A percentile compares a stretch with the other conserved stretches of the same genome.
Evolutionary conservation across 2,329 filamentous ascomycete species (phyloP).

Genomic region (Xylaria sp.): DNA sequence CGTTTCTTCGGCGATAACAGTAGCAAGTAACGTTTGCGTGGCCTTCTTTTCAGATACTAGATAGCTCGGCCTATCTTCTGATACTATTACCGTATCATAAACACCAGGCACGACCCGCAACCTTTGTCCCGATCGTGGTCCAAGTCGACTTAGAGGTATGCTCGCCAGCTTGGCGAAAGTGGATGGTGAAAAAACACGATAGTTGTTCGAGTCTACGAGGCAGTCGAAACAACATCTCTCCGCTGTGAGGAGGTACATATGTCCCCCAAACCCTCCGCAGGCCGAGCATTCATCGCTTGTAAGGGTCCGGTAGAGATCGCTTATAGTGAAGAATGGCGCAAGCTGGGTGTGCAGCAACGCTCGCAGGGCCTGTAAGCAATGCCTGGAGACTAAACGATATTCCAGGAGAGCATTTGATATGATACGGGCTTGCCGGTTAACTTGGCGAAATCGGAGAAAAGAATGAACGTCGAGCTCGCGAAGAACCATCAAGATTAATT

Average conservation of each 20-base stretch:
- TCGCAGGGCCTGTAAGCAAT: constrained; percentile 40
- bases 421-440: no score
- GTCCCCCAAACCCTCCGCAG: constrained; percentile 34
- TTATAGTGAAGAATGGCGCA: constrained; percentile 38
- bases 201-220: constrained; percentile 33
- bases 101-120: constrained; percentile 37
- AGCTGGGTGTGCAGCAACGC: constrained; percentile 38
- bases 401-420: no score
- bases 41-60: constrained; percentile 30
- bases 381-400: constrained; percentile 23
- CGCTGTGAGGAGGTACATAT: constrained; percentile 40
- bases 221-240: constrained; percentile 41
- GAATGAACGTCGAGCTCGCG: no score
- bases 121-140: constrained; percentile 21
- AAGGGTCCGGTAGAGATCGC: constrained; percentile 38
- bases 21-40: constrained; percentile 13
- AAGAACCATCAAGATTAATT: no score
- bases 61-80: constrained; percentile 25
- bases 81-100: constrained; percentile 32
- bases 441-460: no score
- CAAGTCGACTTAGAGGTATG: constrained; percentile 31
- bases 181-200: constrained; percentile 35
- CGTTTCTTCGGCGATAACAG: constrained; percentile 5
- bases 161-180: constrained; percentile 34
- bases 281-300: constrained; percentile 37